Base-by-base conservation (phyloP, 139 green algal genomes). In the Diplosphaera chodatii region DNA sequence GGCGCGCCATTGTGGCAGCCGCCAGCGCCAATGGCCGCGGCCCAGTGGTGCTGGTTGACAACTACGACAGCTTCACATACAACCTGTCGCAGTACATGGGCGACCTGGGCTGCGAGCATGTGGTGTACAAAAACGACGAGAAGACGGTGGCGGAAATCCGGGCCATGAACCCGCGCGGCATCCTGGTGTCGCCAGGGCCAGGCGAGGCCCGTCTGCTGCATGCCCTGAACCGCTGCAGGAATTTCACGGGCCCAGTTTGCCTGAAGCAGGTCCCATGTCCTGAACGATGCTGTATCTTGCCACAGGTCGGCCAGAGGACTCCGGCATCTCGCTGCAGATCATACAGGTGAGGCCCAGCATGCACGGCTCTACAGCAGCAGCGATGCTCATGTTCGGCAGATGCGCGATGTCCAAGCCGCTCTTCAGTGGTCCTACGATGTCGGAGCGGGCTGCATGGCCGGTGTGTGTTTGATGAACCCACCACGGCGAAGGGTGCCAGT, bases 41-140 rank as follows among this genome's bases (percentile, higher is more conserved):
- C 0, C 86, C 87, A 0, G 87, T 99, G 0, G 85, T 99, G 0
- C 84, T 99, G 0, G 85, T 99, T 16, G 94, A 99, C 80, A 99
- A 99, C 83, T 99, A 99, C 76, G 94, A 99, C 73, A 94, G 84
- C 70, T 99, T 99, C 77, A 99, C 94, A 2, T 99, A 98, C 77
- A 99, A 99, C 77, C 74, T 99, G 4, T 96, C 83, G 73, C 91
- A 98, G 90, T 99, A 99, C 67, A 75, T 99, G 48, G 95, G 95
- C 1, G 88, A 97, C 74, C 73, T 96, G 1, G 88, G 88, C 3
- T 94, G 86, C 48, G 82, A 98, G 30, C 91, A 95, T 48, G 78
- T 96, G 3, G 95, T 99, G 8, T 86, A 88, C 34, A 94, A 96
- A 71, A 99, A 99, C 76, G 95, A 99, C 75, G 89, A 96, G 68